Evolutionary conservation across 2,329 filamentous ascomycete genomes (phyloP).

Genomic region (Orbilia quercus): DNA sequence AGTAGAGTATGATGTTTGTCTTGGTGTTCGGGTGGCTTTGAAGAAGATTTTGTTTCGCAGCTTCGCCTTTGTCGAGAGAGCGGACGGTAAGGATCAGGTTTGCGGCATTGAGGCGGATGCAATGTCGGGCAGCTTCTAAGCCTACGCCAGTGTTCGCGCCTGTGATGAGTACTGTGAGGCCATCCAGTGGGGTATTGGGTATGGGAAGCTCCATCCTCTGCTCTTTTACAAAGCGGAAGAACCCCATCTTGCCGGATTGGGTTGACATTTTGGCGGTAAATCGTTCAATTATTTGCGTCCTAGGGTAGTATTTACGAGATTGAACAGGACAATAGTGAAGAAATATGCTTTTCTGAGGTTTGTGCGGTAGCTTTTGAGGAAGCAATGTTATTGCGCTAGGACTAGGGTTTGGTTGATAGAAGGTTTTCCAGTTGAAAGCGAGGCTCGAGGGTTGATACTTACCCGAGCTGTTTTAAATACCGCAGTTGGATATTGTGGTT

Average conservation of each 20-base stretch:
- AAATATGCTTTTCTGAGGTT: too few relatives aligned
- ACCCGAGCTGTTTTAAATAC: too few relatives aligned
- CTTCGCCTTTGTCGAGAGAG: slow-evolving; percentile 64
- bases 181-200: slow-evolving; percentile 41
- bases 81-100: slow-evolving; percentile 65
- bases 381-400: too few relatives aligned
- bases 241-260: slow-evolving; percentile 32
- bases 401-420: too few relatives aligned
- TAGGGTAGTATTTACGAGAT: too few relatives aligned
- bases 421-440: too few relatives aligned
- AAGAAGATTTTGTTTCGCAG: slow-evolving; percentile 63
- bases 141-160: slow-evolving; percentile 66
- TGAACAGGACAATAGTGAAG: too few relatives aligned
- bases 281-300: too few relatives aligned
- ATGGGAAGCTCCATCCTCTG: slow-evolving; percentile 22
- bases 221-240: slow-evolving; percentile 35
- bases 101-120: slow-evolving; percentile 62
- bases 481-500: too few relatives aligned
- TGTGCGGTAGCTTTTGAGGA: too few relatives aligned
- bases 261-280: slow-evolving; percentile 22
- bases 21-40: slow-evolving; percentile 37
- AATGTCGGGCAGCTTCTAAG: slow-evolving; percentile 63
- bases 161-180: slow-evolving; percentile 63
- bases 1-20: slow-evolving; percentile 58
- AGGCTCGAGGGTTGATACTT: too few relatives aligned